Percentiles rank a stretch among this genome's conserved stretches.
These are phyloP conservation scores for Mesembryanthemum crystallinum DNA, from an alignment of 148 eudicot genomes.

Conservation along the genomic window DNA sequence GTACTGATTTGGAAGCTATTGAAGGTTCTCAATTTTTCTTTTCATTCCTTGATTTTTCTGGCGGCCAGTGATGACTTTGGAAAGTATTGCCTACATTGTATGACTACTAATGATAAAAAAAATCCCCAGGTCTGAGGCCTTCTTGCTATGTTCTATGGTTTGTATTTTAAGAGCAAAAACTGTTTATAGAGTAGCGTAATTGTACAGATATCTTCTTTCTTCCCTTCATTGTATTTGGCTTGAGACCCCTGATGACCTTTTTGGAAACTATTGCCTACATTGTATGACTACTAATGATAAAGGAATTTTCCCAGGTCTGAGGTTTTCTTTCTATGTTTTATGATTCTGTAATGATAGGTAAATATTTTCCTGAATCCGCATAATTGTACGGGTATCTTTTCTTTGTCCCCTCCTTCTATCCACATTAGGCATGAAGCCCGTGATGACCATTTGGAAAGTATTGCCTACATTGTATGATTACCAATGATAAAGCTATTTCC, in stretches of 20 bases:
- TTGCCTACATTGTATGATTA: conserved; percentile 27
- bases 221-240: too few relatives aligned
- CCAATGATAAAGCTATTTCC: conserved; percentile 6
- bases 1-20: background rate
- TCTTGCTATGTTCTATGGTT: background rate
- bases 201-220: too few relatives aligned
- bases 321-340: conserved; percentile 1
- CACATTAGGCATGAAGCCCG: conserved; percentile 8
- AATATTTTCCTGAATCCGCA: too few relatives aligned
- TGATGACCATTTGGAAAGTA: conserved; percentile 17
- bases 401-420: too few relatives aligned
- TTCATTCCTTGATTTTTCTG: too few relatives aligned
- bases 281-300: conserved; percentile 21
- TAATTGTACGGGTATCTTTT: too few relatives aligned
- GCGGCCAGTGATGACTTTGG: conserved; percentile 25
- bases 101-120: conserved; percentile 17
- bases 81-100: conserved; percentile 21
- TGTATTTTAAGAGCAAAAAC: too few relatives aligned
- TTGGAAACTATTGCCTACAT: conserved; percentile 16
- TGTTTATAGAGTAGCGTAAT: too few relatives aligned
- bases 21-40: background rate
- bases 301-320: conserved; percentile 9
- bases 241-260: conserved; percentile 22
- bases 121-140: conserved; percentile 19
- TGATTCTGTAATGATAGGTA: too few relatives aligned